phyloP scores from a whole-genome alignment of 2,329 filamentous ascomycete species.

The Xylaria digitata region DNA sequence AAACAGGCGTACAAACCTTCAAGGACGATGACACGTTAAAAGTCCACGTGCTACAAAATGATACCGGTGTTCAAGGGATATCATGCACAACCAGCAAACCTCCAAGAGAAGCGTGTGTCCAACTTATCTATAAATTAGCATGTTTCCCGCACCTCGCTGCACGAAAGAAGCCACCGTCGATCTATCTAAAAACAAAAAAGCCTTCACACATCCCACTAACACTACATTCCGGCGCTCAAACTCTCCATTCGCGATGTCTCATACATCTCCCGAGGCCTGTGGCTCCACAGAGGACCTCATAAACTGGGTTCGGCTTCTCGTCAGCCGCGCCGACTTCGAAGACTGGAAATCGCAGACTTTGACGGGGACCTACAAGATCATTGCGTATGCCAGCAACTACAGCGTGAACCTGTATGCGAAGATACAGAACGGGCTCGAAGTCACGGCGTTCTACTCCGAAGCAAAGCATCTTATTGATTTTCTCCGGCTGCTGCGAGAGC shows the following conservation, averaged over 20 bases:
- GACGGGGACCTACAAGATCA: too few relatives aligned
- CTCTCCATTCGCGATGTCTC: neutral
- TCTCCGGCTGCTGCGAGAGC: neutral
- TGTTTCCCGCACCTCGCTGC: neutral
- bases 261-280: neutral
- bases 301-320: neutral
- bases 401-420: conserved; percentile 1
- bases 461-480: neutral
- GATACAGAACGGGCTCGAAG: neutral
- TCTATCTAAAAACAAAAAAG: neutral
- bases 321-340: neutral
- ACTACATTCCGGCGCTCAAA: neutral
- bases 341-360: neutral
- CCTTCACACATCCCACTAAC: neutral
- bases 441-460: neutral
- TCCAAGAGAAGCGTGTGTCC: neutral
- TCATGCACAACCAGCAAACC: neutral
- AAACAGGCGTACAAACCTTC: neutral
- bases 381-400: neutral
- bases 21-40: neutral
- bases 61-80: neutral
- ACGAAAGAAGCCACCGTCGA: neutral
- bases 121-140: conserved; percentile 1
- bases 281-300: neutral
- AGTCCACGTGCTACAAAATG: neutral